Evolutionary conservation across 2,329 filamentous ascomycete species (phyloP).

Genomic region (Stemphylium lycopersici): DNA sequence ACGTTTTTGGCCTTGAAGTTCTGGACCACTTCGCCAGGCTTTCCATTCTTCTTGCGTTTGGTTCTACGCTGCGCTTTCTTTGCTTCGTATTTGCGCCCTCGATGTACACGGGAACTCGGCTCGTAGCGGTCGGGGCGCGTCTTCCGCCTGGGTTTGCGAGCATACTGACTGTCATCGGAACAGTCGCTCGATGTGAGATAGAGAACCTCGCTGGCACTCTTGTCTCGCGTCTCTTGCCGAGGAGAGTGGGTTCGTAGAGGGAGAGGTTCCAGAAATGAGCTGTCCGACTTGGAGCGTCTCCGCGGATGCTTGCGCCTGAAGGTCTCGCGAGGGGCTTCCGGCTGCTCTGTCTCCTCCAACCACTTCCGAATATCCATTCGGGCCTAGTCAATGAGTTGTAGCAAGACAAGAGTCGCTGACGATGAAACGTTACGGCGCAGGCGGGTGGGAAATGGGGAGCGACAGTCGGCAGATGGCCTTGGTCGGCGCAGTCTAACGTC

Average conservation of each 20-base stretch:
- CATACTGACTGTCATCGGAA: constrained; percentile 43
- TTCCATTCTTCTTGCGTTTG: constrained; percentile 46
- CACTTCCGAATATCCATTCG: constrained; percentile 55
- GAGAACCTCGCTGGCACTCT: constrained; percentile 23
- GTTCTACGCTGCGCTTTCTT: constrained; percentile 44
- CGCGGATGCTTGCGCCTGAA: constrained; percentile 31
- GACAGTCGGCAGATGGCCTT: constrained; percentile 27
- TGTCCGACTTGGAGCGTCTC: constrained; percentile 49
- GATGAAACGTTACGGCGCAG: constrained; percentile 37
- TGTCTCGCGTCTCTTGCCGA: constrained; percentile 10
- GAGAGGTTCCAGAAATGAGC: constrained; percentile 43
- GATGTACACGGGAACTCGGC: constrained; percentile 27
- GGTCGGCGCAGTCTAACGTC: constrained; percentile 24
- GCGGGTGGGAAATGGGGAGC: constrained; percentile 11
- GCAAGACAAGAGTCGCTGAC: constrained; percentile 7
- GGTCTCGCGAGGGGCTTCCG: constrained; percentile 34
- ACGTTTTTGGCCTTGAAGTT: constrained; percentile 55
- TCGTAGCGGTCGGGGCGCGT: constrained; percentile 55
- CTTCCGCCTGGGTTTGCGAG: constrained; percentile 54
- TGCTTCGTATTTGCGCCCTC: constrained; percentile 32
- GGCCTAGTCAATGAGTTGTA: constrained; percentile 12
- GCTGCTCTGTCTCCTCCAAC: constrained; percentile 51
- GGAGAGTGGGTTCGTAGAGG: constrained; percentile 13
- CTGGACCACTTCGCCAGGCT: constrained; percentile 46
- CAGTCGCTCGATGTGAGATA: constrained; percentile 17